A percentile compares a stretch with the other conserved stretches of the same genome.
Conservation (phyloP, 441 rosid species). For the Monsonia emarginata region DNA sequence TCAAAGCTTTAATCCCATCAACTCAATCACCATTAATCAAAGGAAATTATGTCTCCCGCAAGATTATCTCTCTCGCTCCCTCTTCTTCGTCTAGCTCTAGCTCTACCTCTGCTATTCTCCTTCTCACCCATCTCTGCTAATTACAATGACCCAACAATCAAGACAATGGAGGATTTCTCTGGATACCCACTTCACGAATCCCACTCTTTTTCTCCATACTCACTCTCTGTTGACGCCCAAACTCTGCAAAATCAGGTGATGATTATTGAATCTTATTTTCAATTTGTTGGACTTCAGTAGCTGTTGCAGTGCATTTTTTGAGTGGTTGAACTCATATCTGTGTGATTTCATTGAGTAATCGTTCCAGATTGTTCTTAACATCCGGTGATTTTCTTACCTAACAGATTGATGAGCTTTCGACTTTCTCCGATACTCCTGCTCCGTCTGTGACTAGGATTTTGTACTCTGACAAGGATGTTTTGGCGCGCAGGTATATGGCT, state of each 20-base stretch:
- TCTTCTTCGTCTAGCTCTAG: background rate
- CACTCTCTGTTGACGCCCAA: conserved; percentile 48
- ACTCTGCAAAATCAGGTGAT: conserved; percentile 55
- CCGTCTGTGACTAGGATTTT: conserved; percentile 83
- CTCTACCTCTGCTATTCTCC: conserved; percentile 23
- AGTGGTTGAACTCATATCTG: background rate
- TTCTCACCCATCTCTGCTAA: conserved; percentile 28
- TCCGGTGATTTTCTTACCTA: conserved; percentile 8
- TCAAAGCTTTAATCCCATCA: too few species aligned
- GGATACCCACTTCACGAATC: conserved; percentile 69
- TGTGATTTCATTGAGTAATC: background rate
- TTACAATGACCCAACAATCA: conserved; percentile 39
- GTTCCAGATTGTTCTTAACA: background rate
- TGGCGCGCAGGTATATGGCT: conserved; percentile 72
- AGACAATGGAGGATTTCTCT: conserved; percentile 76
- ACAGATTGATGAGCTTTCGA: conserved; percentile 76
- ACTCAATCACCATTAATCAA: too few species aligned
- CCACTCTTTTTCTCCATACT: conserved; percentile 21
- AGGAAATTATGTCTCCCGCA: conserved; percentile 25
- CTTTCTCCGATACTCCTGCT: conserved; percentile 70
- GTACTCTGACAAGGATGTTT: conserved; percentile 65
- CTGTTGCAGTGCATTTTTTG: background rate
- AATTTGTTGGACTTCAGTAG: too few species aligned
- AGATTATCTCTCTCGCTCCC: conserved; percentile 15
- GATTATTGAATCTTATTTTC: too few species aligned